Percentiles rank a stretch among this genome's conserved stretches.
Evolutionary conservation across 768 basidiomycete species (phyloP).

Genomic region (Mycena epipterygia): DNA sequence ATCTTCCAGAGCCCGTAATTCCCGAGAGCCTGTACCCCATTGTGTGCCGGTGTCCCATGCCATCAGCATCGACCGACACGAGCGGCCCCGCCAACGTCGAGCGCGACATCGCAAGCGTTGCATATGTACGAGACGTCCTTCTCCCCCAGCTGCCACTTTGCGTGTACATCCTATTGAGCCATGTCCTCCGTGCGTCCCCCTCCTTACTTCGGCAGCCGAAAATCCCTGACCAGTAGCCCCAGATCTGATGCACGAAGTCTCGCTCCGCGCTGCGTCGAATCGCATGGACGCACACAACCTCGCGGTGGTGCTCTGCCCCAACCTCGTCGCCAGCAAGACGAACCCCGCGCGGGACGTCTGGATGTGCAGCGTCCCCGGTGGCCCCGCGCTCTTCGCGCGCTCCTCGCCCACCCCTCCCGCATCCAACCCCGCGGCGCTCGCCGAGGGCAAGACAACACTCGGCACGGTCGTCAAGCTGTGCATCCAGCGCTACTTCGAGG

Average conservation of each 20-base stretch:
- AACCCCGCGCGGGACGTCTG: conserved; percentile 79
- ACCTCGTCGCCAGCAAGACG: conserved; percentile 74
- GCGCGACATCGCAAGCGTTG: conserved; percentile 67
- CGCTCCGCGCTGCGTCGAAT: conserved; percentile 74
- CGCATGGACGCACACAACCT: conserved; percentile 90
- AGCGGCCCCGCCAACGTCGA: conserved; percentile 53
- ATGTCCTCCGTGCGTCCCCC: conserved; percentile 68
- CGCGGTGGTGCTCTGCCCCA: conserved; percentile 83
- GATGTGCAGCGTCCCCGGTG: conserved; percentile 76
- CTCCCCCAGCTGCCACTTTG: conserved; percentile 80
- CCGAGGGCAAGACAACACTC: conserved; percentile 72
- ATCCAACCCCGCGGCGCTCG: conserved; percentile 44
- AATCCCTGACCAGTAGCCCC: not conserved
- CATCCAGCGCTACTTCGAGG: conserved; percentile 86
- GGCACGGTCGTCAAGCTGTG: conserved; percentile 82
- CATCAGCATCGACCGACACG: conserved; percentile 44
- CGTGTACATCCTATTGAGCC: conserved; percentile 79
- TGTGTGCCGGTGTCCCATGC: conserved; percentile 76
- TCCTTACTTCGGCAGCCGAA: not conserved
- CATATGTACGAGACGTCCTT: conserved; percentile 78
- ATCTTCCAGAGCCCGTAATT: conserved; percentile 85
- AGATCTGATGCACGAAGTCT: conserved; percentile 89
- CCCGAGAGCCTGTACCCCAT: conserved; percentile 75
- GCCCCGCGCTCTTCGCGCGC: conserved; percentile 54
- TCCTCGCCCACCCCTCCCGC: conserved; percentile 33